A percentile compares a stretch with the other conserved stretches of the same genome.
phyloP scores from a whole-genome alignment of 176 grass and related monocot genomes.

The Ampelocalamus luodianensis region DNA sequence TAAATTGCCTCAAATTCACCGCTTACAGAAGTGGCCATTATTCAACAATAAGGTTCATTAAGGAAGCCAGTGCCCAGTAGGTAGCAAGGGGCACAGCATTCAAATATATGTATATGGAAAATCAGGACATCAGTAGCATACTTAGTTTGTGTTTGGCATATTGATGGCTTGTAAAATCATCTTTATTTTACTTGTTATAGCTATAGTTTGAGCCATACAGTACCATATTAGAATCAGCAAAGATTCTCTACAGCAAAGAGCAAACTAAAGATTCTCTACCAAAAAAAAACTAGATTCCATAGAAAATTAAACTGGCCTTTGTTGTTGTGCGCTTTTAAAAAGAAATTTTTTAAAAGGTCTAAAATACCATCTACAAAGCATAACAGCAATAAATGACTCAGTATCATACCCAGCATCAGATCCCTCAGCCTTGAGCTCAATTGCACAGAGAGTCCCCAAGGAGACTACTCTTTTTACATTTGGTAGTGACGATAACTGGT shows the following conservation, averaged over 20 bases:
- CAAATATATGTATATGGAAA: not conserved
- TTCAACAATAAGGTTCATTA: conserved; percentile 10
- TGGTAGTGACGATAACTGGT: conserved; percentile 59
- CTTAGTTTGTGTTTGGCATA: not conserved
- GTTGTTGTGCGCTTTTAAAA: not conserved
- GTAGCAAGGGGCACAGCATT: not conserved
- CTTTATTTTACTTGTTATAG: not conserved
- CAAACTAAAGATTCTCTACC: not conserved
- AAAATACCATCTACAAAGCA: not conserved
- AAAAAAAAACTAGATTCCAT: not conserved
- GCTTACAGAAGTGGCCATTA: conserved; percentile 4
- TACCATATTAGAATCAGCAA: not conserved
- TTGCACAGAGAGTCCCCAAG: conserved; percentile 76
- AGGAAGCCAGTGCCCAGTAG: not conserved
- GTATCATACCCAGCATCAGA: conserved; percentile 79
- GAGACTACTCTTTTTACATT: conserved; percentile 79
- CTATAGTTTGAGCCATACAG: not conserved
- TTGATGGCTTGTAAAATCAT: not conserved
- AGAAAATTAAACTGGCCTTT: not conserved
- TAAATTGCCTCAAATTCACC: conserved; percentile 10
- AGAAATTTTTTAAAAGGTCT: not conserved
- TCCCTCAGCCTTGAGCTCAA: conserved; percentile 83
- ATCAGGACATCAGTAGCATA: not conserved
- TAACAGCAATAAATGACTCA: conserved; percentile 19
- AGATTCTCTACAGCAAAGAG: not conserved